phyloP scores from a whole-genome alignment of 768 basidiomycete genomes.

The Terana coerulea region DNA sequence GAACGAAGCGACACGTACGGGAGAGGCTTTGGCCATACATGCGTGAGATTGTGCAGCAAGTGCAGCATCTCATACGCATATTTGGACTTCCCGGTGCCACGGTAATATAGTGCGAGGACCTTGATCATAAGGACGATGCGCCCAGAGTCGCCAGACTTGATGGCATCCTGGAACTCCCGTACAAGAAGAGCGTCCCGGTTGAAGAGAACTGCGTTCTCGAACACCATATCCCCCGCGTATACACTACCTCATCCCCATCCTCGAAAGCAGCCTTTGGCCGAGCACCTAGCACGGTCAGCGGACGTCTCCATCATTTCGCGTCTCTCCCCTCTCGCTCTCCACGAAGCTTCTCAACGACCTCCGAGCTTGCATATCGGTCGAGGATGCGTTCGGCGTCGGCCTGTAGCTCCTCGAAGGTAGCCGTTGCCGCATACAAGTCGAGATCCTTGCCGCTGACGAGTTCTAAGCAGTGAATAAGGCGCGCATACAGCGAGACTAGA shows the following conservation, averaged over 20 bases:
- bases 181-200: conserved; percentile 28
- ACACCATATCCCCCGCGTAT: conserved; percentile 12
- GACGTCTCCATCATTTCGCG: not conserved
- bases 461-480: conserved; percentile 31
- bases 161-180: conserved; percentile 26
- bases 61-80: conserved; percentile 8
- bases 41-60: not conserved
- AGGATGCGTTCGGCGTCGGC: conserved; percentile 20
- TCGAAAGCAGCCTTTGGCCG: no score
- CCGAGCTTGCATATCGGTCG: conserved; percentile 17
- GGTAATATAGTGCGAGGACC: not conserved
- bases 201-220: conserved; percentile 24
- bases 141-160: conserved; percentile 30
- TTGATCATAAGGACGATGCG: not conserved
- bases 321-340: not conserved
- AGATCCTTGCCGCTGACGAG: conserved; percentile 20
- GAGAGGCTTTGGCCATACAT: conserved; percentile 13
- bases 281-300: not conserved
- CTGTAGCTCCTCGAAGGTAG: conserved; percentile 22
- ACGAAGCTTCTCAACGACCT: conserved; percentile 20
- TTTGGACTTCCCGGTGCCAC: not conserved
- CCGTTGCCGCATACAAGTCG: conserved; percentile 15
- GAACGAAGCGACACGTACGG: no score
- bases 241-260: not conserved
- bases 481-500: conserved; percentile 32